Base-by-base conservation (phyloP, 2,329 filamentous ascomycete genomes). In the Cryoendolithus antarcticus region DNA sequence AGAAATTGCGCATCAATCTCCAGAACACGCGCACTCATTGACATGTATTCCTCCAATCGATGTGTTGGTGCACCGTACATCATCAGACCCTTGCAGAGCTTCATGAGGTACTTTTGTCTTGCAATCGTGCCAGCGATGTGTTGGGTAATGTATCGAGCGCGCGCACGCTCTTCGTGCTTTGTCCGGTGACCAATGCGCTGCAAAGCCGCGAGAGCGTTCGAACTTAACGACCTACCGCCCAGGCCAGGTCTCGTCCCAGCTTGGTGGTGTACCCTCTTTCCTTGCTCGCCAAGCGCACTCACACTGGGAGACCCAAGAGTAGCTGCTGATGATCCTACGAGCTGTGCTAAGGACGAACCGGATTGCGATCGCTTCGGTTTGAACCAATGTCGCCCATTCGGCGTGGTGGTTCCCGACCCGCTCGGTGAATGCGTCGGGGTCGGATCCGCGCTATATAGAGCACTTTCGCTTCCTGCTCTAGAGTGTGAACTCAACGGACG, bases 1-100 rank as follows among this genome's bases (percentile, higher is more conserved):
- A 94, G 65, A 50, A 91, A 94, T 52, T 93, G 86, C 4, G 81
- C 82, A 48, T 93, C 82, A 10, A 94, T 88, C 59, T 88, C 83
- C 30, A 95, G 71, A 2, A 91, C 83, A n/a, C 83, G 74, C 1
- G 88, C 80, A 6, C 83, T 86, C 82, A 89, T 93, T 46, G 74
- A 79, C 75, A 95, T 80, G 59, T 93, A 94, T 56, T 93, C 82
- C 60, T 95, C 88, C 12, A 95, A 67, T 8, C 88, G 79, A 63
- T 95, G 88, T 0, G 86, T 93, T 1, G 88, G 88, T 1, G 88
- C 88, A 9, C 88, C 88, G 47, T 85, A 94, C 54, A 77, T 71
- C 86, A 95, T 95, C 42, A 95, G 65, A 1, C 84, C 84, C 31
- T 79, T 76, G 57, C 88, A 94, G 30, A 95, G 72, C 57, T 83